A percentile compares a stretch with the other conserved stretches of the same genome.
Evolutionary conservation across 805 yeast species (phyloP).

Genomic region (Nakazawaea populi): DNA sequence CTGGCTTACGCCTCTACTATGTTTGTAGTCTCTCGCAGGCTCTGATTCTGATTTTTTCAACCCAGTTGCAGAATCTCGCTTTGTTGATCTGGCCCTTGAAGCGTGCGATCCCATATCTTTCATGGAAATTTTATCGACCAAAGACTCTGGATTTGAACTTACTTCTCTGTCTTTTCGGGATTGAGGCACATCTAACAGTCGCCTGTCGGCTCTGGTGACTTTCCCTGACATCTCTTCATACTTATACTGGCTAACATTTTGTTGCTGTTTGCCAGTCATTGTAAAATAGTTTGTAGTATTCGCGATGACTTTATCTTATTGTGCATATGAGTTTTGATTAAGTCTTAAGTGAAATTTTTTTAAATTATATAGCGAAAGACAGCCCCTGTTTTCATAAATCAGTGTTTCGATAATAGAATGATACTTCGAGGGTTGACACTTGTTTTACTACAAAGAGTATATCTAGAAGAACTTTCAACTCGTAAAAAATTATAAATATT

Average conservation of each 20-base stretch:
- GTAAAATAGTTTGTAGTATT: neutral
- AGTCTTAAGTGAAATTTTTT: neutral
- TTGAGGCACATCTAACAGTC: conserved; percentile 35
- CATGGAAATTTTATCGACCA: conserved; percentile 61
- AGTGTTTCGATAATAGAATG: no score
- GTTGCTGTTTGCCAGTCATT: neutral
- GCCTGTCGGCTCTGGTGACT: conserved; percentile 55
- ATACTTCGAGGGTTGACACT: no score
- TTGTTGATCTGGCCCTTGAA: conserved; percentile 9
- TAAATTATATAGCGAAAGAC: neutral
- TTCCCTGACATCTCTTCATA: conserved; percentile 75
- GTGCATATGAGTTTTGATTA: no score
- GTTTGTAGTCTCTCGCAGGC: conserved; percentile 10
- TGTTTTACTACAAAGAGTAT: no score
- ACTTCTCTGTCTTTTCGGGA: conserved; percentile 36
- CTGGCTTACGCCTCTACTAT: conserved; percentile 5
- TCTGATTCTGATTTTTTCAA: conserved; percentile 8
- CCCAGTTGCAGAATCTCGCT: conserved; percentile 2
- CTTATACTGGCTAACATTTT: conserved; percentile 31
- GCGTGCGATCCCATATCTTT: conserved; percentile 63
- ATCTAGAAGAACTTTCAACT: neutral
- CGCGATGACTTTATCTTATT: neutral
- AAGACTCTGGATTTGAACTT: conserved; percentile 64
- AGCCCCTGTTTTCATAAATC: neutral
- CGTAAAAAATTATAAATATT: neutral